A percentile compares a stretch with the other conserved stretches of the same genome.
Conservation (phyloP, 1,284 basidiomycete species). For the Naganishia sp. region DNA sequence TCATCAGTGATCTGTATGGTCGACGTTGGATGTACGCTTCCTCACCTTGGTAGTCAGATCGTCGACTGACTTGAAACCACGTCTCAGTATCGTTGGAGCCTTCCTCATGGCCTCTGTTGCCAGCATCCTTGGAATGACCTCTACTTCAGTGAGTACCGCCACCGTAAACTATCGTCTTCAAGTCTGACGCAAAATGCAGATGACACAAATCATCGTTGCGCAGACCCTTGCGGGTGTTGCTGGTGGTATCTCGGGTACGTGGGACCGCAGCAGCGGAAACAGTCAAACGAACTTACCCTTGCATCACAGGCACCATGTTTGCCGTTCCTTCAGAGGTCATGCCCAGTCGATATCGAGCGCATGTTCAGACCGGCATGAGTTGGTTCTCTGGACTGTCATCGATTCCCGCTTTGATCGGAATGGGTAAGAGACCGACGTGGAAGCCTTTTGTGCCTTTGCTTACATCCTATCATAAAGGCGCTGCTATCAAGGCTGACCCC, state of each 20-base stretch:
- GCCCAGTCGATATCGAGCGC: conserved; percentile 27
- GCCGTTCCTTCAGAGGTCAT: conserved; percentile 25
- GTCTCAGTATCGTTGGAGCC: conserved; percentile 9
- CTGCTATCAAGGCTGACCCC: conserved; percentile 16
- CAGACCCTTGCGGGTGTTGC: conserved; percentile 24
- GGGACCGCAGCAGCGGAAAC: no score
- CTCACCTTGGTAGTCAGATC: neutral
- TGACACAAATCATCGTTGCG: conserved; percentile 20
- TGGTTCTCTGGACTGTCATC: conserved; percentile 21
- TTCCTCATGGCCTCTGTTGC: conserved; percentile 12
- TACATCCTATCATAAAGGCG: neutral
- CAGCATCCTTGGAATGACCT: conserved; percentile 16
- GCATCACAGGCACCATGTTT: conserved; percentile 23
- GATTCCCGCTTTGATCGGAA: conserved; percentile 19
- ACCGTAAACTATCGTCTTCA: neutral
- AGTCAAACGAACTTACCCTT: no score
- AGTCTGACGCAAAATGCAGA: neutral
- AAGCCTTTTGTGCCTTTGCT: neutral
- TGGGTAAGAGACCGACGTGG: conserved; percentile 7
- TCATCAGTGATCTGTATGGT: conserved; percentile 19
- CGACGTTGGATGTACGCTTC: conserved; percentile 15
- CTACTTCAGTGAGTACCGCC: conserved; percentile 8
- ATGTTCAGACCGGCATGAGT: conserved; percentile 25
- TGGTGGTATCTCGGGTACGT: neutral
- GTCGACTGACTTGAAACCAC: neutral